Base-by-base conservation (phyloP, 192 early-diverging fungal species). In the Phlyctochytrium bullatum region DNA sequence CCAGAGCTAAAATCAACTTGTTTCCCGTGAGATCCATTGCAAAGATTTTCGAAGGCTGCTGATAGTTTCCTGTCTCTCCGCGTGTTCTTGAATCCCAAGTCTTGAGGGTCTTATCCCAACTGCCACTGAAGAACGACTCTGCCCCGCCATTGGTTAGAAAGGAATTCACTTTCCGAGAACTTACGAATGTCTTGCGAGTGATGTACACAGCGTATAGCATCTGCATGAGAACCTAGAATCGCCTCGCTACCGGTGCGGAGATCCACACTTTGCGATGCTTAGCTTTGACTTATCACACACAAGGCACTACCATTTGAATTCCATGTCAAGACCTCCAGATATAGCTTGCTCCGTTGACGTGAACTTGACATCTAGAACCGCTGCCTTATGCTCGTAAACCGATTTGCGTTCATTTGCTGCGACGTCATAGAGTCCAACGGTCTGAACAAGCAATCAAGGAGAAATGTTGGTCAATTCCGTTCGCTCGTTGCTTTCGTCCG, bases 41-140 rank as follows among this genome's bases (percentile, higher is more conserved):
- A 70, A 91, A 94, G 2, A 97, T 85, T 69, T 95, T 94, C 59
- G 88, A 82, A 0, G 87, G 83, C 71, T 89, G 88, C 25, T 76
- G 59, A 61, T 86, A 79, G 66, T 69, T 73, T 30, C 76, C 73
- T 23, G 76, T 56, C 24, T 52, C 54, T 27, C 76, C 76, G 4
- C 70, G 73, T 24, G 59, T 59, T 14, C 92, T 84, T 25, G 88
- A 75, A 68, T 96, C 91, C 88, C 88, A 96, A 20, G 88, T 71
- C 6, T 88, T 79, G 47, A 97, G 77, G 2, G 90, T 82, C 69
- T 89, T 89, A 74, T 99, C 97, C 97, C 97, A 99, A 53, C 90
- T 87, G 51, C 94, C 97, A 1, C 4, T 61, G 33, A 33, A 20
- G 3, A 35, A 3, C 6, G 33, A 6, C 31, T 34, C 34, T 61